Percentiles rank a stretch among this genome's conserved stretches.
These are phyloP conservation scores for Blastobotrys apis DNA, from an alignment of 1,139 yeast species.

Conservation along the genomic window DNA sequence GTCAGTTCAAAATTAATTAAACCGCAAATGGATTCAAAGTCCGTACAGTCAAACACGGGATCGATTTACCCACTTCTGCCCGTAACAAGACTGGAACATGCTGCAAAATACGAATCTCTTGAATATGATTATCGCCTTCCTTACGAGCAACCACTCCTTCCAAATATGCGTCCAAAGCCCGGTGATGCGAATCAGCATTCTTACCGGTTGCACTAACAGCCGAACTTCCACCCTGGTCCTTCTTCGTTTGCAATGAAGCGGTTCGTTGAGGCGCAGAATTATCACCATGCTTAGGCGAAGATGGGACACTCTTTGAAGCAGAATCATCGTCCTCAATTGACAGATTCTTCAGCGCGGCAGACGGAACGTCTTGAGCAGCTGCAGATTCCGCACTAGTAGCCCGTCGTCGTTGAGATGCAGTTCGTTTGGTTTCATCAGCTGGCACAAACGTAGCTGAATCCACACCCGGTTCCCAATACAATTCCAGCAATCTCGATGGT, in stretches of 20 bases:
- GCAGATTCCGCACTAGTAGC: slow-evolving; percentile 58
- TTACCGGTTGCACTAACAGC: slow-evolving; percentile 12
- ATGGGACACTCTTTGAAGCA: slow-evolving; percentile 30
- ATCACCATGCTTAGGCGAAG: slow-evolving; percentile 28
- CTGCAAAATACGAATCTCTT: slow-evolving; percentile 72
- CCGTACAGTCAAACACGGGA: slow-evolving; percentile 91
- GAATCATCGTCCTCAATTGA: slow-evolving; percentile 12
- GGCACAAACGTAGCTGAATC: slow-evolving; percentile 92
- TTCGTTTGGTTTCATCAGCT: slow-evolving; percentile 47
- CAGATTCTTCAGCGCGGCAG: slow-evolving; percentile 5
- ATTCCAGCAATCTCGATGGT: slow-evolving; percentile 59
- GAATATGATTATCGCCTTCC: slow-evolving; percentile 60
- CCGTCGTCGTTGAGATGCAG: slow-evolving; percentile 54
- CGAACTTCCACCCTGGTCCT: slow-evolving; percentile 21
- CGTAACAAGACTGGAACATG: slow-evolving; percentile 82
- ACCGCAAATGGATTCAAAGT: slow-evolving; percentile 84
- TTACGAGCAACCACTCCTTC: slow-evolving; percentile 51
- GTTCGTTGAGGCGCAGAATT: slow-evolving; percentile 24
- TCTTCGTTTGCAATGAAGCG: slow-evolving; percentile 30
- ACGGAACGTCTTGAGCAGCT: slow-evolving; percentile 48
- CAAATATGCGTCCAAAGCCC: slow-evolving; percentile 37
- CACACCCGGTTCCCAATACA: slow-evolving; percentile 87
- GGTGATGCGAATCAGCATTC: slow-evolving; percentile 15
- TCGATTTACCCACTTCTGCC: slow-evolving; percentile 84
- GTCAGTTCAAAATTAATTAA: no score